Percentiles rank a stretch among this genome's conserved stretches.
Conservation (phyloP, 257 asterid genomes). For the Nicotiana paniculata region DNA sequence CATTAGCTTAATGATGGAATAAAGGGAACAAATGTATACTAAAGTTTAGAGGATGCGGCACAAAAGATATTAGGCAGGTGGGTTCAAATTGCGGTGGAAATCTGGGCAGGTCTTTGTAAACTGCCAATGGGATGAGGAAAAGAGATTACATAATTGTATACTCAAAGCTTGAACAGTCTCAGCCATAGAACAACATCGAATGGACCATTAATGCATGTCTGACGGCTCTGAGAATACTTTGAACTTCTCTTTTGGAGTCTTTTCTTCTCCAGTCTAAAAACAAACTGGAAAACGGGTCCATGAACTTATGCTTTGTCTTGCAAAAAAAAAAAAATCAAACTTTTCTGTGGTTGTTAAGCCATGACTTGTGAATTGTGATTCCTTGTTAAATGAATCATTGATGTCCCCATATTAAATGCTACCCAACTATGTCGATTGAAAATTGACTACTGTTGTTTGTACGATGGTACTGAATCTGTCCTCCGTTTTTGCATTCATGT, state of each 20-base stretch:
- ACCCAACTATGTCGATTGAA: not conserved
- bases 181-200: not conserved
- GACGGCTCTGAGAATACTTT: not conserved
- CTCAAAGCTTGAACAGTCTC: not conserved
- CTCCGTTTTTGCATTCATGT: not conserved
- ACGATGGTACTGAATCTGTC: slow-evolving; percentile 6
- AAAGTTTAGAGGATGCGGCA: not conserved
- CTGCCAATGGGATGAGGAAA: not conserved
- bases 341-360: not conserved
- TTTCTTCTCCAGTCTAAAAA: not conserved
- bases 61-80: not conserved
- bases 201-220: not conserved
- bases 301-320: not conserved
- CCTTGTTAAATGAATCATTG: not conserved
- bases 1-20: not conserved
- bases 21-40: not conserved
- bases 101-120: not conserved
- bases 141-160: not conserved
- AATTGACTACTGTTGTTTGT: not conserved
- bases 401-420: slow-evolving; percentile 1
- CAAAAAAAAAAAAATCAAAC: not conserved
- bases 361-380: not conserved
- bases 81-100: slow-evolving; percentile 5
- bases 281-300: not conserved
- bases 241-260: not conserved